Evolutionary conservation across 2,329 filamentous ascomycete species (phyloP).

Genomic region (Geosmithia flava): DNA sequence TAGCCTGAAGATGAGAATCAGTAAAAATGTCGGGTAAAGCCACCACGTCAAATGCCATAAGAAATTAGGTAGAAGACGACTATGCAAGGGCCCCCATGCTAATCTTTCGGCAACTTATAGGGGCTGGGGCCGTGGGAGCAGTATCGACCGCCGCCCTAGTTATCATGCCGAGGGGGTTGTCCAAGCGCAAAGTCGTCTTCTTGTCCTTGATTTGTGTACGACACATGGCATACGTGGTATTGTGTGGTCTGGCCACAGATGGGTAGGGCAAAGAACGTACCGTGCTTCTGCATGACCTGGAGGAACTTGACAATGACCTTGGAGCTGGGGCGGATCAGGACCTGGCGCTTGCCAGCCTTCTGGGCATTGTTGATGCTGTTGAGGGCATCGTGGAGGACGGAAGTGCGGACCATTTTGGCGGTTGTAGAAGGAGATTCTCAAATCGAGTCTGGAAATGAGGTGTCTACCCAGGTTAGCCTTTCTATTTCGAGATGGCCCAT

Average conservation of each 20-base stretch:
- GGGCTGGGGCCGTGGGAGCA: slow-evolving; percentile 75
- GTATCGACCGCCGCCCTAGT: slow-evolving; percentile 88
- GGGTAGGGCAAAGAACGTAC: slow-evolving; percentile 46
- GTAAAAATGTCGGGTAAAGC: slow-evolving; percentile 80
- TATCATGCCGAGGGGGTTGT: slow-evolving; percentile 81
- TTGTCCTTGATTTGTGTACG: neutral
- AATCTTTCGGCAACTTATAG: slow-evolving; percentile 99
- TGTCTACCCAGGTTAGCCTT: slow-evolving; percentile 56
- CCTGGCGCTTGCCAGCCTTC: slow-evolving; percentile 99
- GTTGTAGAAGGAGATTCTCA: slow-evolving; percentile 64
- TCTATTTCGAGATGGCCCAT: slow-evolving; percentile 27
- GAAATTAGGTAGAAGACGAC: slow-evolving; percentile 54
- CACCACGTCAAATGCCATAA: slow-evolving; percentile 82
- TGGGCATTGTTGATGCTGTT: slow-evolving; percentile 99
- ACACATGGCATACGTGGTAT: neutral
- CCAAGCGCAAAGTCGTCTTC: neutral
- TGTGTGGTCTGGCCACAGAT: neutral
- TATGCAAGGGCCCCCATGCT: slow-evolving; percentile 85
- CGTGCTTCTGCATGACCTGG: slow-evolving; percentile 98
- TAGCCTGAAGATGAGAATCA: slow-evolving; percentile 53
- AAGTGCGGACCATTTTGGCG: slow-evolving; percentile 97
- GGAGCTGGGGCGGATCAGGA: slow-evolving; percentile 92
- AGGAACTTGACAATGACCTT: slow-evolving; percentile 99
- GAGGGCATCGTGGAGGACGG: slow-evolving; percentile 98
- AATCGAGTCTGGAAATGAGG: slow-evolving; percentile 52